Base-by-base conservation (phyloP, 192 early-diverging fungal species). In the Chytriomyces sp. region DNA sequence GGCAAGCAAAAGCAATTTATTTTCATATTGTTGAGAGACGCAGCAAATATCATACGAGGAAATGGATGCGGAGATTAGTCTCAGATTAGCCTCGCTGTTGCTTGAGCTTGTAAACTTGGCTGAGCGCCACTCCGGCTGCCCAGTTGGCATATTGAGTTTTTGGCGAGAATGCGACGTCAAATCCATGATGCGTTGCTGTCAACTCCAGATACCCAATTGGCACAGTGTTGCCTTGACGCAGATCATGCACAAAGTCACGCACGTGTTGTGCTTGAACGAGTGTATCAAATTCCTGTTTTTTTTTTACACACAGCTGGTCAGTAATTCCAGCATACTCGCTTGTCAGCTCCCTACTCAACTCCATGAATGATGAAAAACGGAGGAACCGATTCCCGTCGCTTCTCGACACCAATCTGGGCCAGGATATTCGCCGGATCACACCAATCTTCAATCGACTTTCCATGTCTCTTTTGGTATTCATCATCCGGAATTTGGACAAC, bases 341-440 rank as follows among this genome's bases (percentile, higher is more conserved):
- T 26, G 6, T 49, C 7, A 57, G 24, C 8, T 20, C 59, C 35
- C 35, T 35, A 35, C 35, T 35, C 35, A 35, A 35, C 35, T 24
- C 73, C 82, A 47, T 82, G 82, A 67, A 83, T 80, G 16, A 86
- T 44, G 35, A 86, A 73, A 63, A 79, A 79, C 16, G 82, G 82
- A 24, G 80, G 80, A 28, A 86, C 20, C 45, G 64, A 10, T 18
- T 50, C 43, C 50, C 73, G 72, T 65, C 76, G 70, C 67, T 61
- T 24, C n/a, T 72, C 46, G 16, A 76, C 60, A 28, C 70, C 69
- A 35, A 76, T 79, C 7, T 50, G 50, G 62, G 70, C 53, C 20
- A 80, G 66, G 53, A 79, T 49, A 7, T 61, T 67, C 35, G 70
- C 50, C 47, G 80, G 85, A 64, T 79, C 82, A 11, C 69, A 75